Base-by-base conservation (phyloP, 179 eudicot species). In the Corrigiola litoralis region DNA sequence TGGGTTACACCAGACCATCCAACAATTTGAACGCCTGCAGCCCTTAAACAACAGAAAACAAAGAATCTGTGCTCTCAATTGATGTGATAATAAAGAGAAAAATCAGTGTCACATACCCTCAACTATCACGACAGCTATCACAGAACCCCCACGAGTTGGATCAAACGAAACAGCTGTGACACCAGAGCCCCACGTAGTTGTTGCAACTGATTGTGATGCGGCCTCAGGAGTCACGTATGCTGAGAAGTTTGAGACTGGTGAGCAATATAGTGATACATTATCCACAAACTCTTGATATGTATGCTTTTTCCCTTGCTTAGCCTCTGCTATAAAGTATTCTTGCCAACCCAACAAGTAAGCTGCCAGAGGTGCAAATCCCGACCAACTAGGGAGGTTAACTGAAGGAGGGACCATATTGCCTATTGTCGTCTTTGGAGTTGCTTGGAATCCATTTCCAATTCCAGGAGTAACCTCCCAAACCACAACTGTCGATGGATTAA, bases 121-220 rank as follows among this genome's bases (percentile, higher is more conserved):
- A 75, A 92, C 98, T 58, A 90, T 92, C 64, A 90, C 98, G 67
- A 90, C 92, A 69, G 97, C 82, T 72, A 92, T 85, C 59, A 89
- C 98, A 52, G 98, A 92, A 65, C 98, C 98, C 44, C 98, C 98
- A 64, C 92, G 87, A 42, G 98, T 92, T 17, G 98, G 98, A 81
- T 92, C 98, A 75, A 92, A 92, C 21, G 98, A 87, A 78, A 92
- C 95, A 70, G 98, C 97, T 66, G 98, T 92, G 64, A 92, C 98
- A 63, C 98, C 98, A 73, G 98, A 92, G 59, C 98, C 98, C 98
- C 98, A 92, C n/a, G 98, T 92, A 63, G 98, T 92, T 62, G 95
- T 90, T 37, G 96, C 92, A 67, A 92, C 83, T 67, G 92, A 87
- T 65, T 90, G 95, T 61, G 96, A 89, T 50, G 98, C 96, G 32